A percentile compares a stretch with the other conserved stretches of the same genome.
These are phyloP conservation scores for Astrothelium macrocarpum DNA, from an alignment of 495 filamentous ascomycete species.

Conservation along the genomic window DNA sequence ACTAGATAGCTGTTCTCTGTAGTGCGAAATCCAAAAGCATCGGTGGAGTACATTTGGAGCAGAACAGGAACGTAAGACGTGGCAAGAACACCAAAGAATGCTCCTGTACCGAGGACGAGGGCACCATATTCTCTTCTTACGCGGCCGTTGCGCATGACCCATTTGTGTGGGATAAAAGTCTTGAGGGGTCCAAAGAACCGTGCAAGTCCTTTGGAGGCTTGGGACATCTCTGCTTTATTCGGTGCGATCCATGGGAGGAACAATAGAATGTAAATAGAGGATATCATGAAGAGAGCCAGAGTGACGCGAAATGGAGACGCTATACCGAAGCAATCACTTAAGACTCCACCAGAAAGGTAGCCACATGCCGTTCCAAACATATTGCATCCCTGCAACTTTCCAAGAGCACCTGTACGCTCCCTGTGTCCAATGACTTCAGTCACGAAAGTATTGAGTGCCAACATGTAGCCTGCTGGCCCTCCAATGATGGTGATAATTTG, in stretches of 20 bases:
- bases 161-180: constrained; percentile 40
- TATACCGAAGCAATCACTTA: constrained; percentile 43
- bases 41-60: constrained; percentile 37
- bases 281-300: constrained; percentile 29
- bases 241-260: constrained; percentile 34
- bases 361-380: constrained; percentile 49
- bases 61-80: constrained; percentile 42
- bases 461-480: constrained; percentile 47
- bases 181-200: constrained; percentile 46
- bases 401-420: constrained; percentile 44
- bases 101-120: constrained; percentile 42
- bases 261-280: constrained; percentile 15
- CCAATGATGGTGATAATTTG: constrained; percentile 50
- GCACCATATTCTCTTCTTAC: constrained; percentile 41
- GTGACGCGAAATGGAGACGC: constrained; percentile 44
- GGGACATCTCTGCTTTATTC: constrained; percentile 17
- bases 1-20: constrained; percentile 45
- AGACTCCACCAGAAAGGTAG: constrained; percentile 42
- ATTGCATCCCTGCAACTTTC: constrained; percentile 43
- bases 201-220: constrained; percentile 24
- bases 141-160: constrained; percentile 34
- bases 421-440: constrained; percentile 41
- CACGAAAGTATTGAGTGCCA: constrained; percentile 46
- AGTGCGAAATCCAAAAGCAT: constrained; percentile 44
- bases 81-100: constrained; percentile 47